Evolutionary conservation across 257 asterid species (phyloP).

Genomic region (Ballota nigra): DNA sequence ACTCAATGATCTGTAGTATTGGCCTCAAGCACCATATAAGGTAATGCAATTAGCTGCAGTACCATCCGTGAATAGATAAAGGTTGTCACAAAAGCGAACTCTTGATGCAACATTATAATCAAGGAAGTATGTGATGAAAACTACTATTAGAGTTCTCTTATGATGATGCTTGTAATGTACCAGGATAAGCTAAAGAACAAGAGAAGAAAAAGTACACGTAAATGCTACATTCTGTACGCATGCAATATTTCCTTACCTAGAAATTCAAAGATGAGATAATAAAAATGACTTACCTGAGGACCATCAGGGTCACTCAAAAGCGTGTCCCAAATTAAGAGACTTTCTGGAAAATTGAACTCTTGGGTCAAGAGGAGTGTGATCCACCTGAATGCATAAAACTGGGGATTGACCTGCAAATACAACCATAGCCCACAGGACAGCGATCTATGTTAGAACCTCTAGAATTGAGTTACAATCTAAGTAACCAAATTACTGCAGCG

Average conservation of each 20-base stretch:
- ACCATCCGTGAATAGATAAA: neutral
- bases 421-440: conserved; percentile 19
- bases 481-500: conserved; percentile 5
- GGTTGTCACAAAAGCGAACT: neutral
- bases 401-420: conserved; percentile 85
- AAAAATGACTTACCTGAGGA: conserved; percentile 64
- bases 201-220: neutral
- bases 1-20: neutral
- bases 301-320: conserved; percentile 96
- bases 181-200: neutral
- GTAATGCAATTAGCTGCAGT: neutral
- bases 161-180: neutral
- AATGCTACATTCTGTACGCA: no score
- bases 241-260: neutral
- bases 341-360: conserved; percentile 80
- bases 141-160: neutral
- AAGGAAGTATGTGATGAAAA: conserved; percentile 4
- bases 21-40: neutral
- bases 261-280: conserved; percentile 1
- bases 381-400: conserved; percentile 98
- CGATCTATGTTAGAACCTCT: neutral
- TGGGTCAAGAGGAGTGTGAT: conserved; percentile 94
- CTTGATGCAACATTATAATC: conserved; percentile 2
- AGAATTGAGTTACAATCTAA: conserved; percentile 3
- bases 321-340: conserved; percentile 86